Evolutionary conservation across 441 rosid species (phyloP).

Genomic region (Gossypium armourianum): DNA sequence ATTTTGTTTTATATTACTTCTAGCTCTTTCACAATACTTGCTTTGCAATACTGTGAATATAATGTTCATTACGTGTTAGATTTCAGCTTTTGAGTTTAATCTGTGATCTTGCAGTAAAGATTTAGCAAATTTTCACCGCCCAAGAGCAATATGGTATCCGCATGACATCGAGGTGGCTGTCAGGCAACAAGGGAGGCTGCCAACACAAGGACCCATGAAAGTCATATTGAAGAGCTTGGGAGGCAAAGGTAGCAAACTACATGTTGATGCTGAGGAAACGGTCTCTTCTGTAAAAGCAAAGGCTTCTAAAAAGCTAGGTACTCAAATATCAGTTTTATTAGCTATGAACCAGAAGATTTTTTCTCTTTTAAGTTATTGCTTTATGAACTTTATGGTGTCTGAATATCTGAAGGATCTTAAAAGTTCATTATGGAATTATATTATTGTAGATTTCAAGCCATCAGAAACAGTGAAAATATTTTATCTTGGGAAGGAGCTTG

Average conservation of each 20-base stretch:
- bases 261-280: slow-evolving; percentile 78
- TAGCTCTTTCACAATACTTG: background rate
- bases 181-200: slow-evolving; percentile 74
- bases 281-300: slow-evolving; percentile 68
- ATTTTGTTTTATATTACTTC: background rate
- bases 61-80: background rate
- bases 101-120: slow-evolving; percentile 60
- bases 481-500: slow-evolving; percentile 85
- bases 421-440: slow-evolving; percentile 18
- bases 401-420: slow-evolving; percentile 8
- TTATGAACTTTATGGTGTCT: background rate
- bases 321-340: slow-evolving; percentile 19
- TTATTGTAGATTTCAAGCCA: slow-evolving; percentile 74
- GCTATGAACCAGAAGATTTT: background rate
- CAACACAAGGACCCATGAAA: slow-evolving; percentile 76
- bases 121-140: slow-evolving; percentile 87
- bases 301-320: slow-evolving; percentile 95
- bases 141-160: slow-evolving; percentile 92
- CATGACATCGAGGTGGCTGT: slow-evolving; percentile 90
- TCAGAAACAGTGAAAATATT: slow-evolving; percentile 66
- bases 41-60: background rate
- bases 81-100: background rate
- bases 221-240: slow-evolving; percentile 85
- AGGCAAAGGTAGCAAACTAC: slow-evolving; percentile 89
- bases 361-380: background rate